Base-by-base conservation (phyloP, 2,329 filamentous ascomycete genomes). In the Nigrospora oryzae region DNA sequence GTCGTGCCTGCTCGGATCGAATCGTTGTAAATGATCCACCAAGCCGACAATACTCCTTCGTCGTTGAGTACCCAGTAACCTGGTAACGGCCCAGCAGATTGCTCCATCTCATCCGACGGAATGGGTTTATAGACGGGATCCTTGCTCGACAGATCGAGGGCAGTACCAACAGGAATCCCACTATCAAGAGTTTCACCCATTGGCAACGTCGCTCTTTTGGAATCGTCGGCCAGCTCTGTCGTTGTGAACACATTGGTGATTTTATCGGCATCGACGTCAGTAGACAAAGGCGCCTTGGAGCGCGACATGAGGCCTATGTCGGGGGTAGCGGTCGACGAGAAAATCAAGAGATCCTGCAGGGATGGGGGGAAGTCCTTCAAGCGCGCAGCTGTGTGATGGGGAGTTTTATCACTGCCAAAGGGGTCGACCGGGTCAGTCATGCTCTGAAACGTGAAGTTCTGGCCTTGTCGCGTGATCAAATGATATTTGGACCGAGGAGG, bases 11-110 rank as follows among this genome's bases (percentile, higher is more conserved):
- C 72, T 47, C 83, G 79, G 49, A 98, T 82, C 2, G 91, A 89
- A 36, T 94, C 89, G 33, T 85, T 80, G 65, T 96, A 96, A 16
- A 97, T 77, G 37, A 97, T 67, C 88, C 91, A 96, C 89, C 91
- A 98, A 12, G 82, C 77, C 38, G 80, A 81, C 14, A 98, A 70
- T 11, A 95, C 68, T 51, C 93, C 93, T 57, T 96, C 88, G 52
- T 95, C 84, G 48, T 94, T 97, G 14, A 98, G 70, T 30, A 89
- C 75, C 74, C 93, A 84, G 36, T 95, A 72, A 11, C 83, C 88
- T 6, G 93, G 93, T 10, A 97, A 66, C 12, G 93, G 91, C 1
- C 80, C 82, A 0, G 83, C 75, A 5, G 89, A 94, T 56, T 90
- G 78, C 31, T 85, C 77, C 39, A 94, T 80, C 57, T 95, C 81